phyloP scores from a whole-genome alignment of 192 early-diverging fungal genomes.

The Linnemannia elongata region DNA sequence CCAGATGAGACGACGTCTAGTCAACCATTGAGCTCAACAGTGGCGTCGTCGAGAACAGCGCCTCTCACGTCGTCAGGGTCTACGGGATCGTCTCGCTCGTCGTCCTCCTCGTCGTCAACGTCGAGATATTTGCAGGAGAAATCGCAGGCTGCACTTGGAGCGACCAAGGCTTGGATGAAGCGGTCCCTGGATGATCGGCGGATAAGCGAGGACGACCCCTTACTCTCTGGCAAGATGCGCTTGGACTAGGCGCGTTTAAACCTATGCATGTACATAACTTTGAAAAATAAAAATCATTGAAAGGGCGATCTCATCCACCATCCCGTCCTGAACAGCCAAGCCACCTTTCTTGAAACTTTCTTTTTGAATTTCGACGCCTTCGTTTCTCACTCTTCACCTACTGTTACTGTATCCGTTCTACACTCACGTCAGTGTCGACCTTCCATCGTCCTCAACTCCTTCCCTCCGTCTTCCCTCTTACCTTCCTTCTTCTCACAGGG shows the following conservation, averaged over 20 bases:
- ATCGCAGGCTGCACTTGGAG: slow-evolving; percentile 42
- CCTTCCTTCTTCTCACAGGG: background rate
- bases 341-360: too few species aligned
- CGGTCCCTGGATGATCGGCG: slow-evolving; percentile 46
- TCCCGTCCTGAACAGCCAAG: too few species aligned
- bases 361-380: too few species aligned
- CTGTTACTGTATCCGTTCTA: too few species aligned
- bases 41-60: background rate
- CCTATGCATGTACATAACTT: too few species aligned
- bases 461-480: background rate
- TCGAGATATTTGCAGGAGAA: slow-evolving; percentile 29
- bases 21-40: background rate
- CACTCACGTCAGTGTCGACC: too few species aligned
- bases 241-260: background rate
- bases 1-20: background rate
- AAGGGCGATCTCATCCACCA: too few species aligned
- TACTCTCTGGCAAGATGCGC: slow-evolving; percentile 36
- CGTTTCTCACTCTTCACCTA: too few species aligned
- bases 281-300: too few species aligned
- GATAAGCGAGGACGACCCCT: slow-evolving; percentile 44
- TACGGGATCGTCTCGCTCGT: background rate
- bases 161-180: slow-evolving; percentile 53
- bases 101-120: background rate
- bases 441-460: background rate
- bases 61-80: slow-evolving; percentile 8